Conservation (phyloP, 257 asterid species). For the Henckelia pumila region DNA sequence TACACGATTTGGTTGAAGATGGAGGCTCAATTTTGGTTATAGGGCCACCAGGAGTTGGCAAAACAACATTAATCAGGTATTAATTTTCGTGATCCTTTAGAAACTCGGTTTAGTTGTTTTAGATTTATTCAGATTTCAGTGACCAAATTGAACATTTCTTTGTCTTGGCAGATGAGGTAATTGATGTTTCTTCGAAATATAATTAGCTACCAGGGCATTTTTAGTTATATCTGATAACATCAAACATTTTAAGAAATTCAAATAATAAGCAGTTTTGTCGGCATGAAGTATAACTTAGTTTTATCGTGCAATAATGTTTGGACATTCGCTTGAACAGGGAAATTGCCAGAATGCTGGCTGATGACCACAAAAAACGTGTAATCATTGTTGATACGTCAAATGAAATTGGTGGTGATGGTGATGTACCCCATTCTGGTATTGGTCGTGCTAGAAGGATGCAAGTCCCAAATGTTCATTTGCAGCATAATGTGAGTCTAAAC, state of each 20-base stretch:
- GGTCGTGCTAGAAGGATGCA: conserved; percentile 99
- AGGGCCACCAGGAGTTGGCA: conserved; percentile 99
- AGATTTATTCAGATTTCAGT: neutral
- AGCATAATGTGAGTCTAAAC: conserved; percentile 70
- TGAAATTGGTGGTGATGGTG: conserved; percentile 98
- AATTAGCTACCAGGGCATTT: neutral
- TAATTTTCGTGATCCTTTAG: neutral
- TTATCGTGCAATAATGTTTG: conserved; percentile 4
- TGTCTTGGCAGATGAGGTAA: neutral
- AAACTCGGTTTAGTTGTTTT: neutral
- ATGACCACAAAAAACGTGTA: conserved; percentile 84
- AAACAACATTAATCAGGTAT: conserved; percentile 94
- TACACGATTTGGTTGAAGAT: conserved; percentile 78
- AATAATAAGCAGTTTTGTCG: neutral
- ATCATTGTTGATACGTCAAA: conserved; percentile 96
- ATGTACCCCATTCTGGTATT: conserved; percentile 93
- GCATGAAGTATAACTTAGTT: neutral
- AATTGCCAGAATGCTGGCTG: conserved; percentile 92
- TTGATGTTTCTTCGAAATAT: neutral
- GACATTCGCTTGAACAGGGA: conserved; percentile 50
- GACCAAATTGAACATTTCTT: neutral
- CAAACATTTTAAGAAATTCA: neutral
- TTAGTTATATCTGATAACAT: neutral
- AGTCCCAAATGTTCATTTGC: conserved; percentile 92
- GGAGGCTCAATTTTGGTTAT: conserved; percentile 93